Conservation (phyloP, 305 asterid species). For the Fraxinus baroniana region DNA sequence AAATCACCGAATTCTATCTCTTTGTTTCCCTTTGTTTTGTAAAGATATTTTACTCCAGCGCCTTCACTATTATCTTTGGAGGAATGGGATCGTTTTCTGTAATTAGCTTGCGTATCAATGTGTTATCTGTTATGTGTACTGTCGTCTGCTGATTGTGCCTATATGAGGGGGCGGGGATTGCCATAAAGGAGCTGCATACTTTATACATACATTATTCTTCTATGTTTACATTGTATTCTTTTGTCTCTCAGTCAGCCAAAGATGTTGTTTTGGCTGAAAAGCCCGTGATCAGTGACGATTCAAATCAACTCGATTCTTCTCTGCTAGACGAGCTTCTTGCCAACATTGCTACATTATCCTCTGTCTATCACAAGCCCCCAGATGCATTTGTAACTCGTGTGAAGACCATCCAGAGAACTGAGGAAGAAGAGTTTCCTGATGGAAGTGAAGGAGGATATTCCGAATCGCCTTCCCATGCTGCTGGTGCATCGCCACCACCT, state of each 20-base stretch:
- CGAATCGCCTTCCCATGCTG: constrained; percentile 68
- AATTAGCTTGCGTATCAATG: background rate
- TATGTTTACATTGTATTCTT: constrained; percentile 2
- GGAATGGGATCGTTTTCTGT: background rate
- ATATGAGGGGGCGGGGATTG: background rate
- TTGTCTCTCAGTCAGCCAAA: constrained; percentile 84
- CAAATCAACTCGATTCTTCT: constrained; percentile 89
- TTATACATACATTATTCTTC: background rate
- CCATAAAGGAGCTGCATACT: background rate
- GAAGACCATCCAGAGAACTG: constrained; percentile 76
- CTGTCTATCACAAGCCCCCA: constrained; percentile 98
- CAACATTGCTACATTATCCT: constrained; percentile 95
- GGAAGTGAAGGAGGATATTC: constrained; percentile 73
- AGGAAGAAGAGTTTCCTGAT: constrained; percentile 90
- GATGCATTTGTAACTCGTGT: constrained; percentile 95
- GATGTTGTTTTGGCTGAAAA: constrained; percentile 98
- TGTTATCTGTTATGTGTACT: background rate
- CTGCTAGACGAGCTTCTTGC: constrained; percentile 95
- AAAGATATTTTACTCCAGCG: constrained; percentile 6
- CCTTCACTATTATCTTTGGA: background rate
- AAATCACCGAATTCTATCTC: background rate
- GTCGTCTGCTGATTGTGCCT: background rate
- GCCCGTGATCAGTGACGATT: constrained; percentile 98
- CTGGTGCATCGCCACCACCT: constrained; percentile 66
- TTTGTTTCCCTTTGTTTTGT: constrained; percentile 8